Percentiles rank a stretch among this genome's conserved stretches.
These are phyloP conservation scores for Amoeboradix gromovi DNA, from an alignment of 371 early-diverging fungal species.

Conservation along the genomic window DNA sequence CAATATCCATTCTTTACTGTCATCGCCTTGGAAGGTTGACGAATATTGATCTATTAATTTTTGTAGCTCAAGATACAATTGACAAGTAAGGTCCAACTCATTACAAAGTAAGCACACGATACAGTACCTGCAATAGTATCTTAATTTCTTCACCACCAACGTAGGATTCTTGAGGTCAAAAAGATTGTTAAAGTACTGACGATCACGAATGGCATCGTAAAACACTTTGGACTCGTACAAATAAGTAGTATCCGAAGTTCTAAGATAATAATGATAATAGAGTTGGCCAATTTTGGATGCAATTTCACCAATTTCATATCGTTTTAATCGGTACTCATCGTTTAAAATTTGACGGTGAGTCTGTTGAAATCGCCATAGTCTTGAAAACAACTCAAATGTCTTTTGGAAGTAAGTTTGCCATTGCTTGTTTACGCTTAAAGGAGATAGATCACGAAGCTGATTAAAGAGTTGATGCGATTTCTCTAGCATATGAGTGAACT, in stretches of 20 bases:
- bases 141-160: conserved; percentile 71
- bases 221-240: conserved; percentile 69
- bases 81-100: conserved; percentile 36
- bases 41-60: conserved; percentile 57
- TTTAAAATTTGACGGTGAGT: conserved; percentile 34
- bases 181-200: conserved; percentile 72
- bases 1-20: conserved; percentile 67
- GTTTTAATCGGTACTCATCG: conserved; percentile 60
- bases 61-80: conserved; percentile 45
- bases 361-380: conserved; percentile 86
- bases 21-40: conserved; percentile 45
- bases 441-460: background rate
- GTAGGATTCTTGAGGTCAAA: conserved; percentile 59
- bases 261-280: conserved; percentile 31
- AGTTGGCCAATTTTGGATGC: conserved; percentile 82
- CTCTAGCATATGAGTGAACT: background rate
- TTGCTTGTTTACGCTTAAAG: conserved; percentile 5
- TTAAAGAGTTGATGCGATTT: background rate
- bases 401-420: conserved; percentile 61
- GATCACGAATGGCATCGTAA: conserved; percentile 76
- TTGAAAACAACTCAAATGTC: conserved; percentile 82
- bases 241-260: conserved; percentile 82
- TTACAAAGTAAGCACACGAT: conserved; percentile 71
- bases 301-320: conserved; percentile 90
- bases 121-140: conserved; percentile 82